Percentiles rank a stretch among this genome's conserved stretches.
phyloP scores from a whole-genome alignment of 768 basidiomycete species.

The Coprinopsis marcescibilis region DNA sequence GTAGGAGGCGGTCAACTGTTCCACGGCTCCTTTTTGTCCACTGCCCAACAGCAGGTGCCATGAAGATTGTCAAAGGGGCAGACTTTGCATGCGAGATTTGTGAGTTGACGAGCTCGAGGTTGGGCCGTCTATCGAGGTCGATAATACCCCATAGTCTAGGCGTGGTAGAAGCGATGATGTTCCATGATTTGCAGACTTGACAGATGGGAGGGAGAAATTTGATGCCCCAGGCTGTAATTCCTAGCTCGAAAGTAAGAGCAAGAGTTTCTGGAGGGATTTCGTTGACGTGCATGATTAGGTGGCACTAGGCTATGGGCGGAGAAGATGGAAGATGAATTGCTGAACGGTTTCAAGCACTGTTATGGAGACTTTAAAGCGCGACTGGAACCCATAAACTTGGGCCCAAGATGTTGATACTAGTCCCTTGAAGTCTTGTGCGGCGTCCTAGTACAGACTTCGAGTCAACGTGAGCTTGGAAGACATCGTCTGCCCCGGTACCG shows the following conservation, averaged over 20 bases:
- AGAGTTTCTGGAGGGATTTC: constrained; percentile 27
- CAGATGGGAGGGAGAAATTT: constrained; percentile 22
- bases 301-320: background rate
- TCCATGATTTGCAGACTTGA: constrained; percentile 23
- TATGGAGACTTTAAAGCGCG: too few species aligned
- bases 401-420: too few species aligned
- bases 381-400: too few species aligned
- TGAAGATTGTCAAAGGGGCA: constrained; percentile 21
- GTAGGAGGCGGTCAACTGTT: constrained; percentile 10
- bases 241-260: constrained; percentile 23
- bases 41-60: background rate
- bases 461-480: too few species aligned
- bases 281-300: constrained; percentile 12
- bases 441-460: too few species aligned
- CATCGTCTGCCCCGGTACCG: too few species aligned
- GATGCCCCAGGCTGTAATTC: constrained; percentile 19
- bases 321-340: background rate
- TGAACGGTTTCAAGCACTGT: too few species aligned
- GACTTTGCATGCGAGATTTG: constrained; percentile 25
- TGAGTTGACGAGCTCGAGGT: constrained; percentile 8
- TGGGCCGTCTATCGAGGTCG: constrained; percentile 10
- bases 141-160: constrained; percentile 31
- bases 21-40: background rate
- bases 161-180: constrained; percentile 20
- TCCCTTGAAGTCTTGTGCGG: too few species aligned